These are phyloP conservation scores for Canna indica DNA, from an alignment of 176 grass and related monocot genomes.

Conservation along the genomic window DNA sequence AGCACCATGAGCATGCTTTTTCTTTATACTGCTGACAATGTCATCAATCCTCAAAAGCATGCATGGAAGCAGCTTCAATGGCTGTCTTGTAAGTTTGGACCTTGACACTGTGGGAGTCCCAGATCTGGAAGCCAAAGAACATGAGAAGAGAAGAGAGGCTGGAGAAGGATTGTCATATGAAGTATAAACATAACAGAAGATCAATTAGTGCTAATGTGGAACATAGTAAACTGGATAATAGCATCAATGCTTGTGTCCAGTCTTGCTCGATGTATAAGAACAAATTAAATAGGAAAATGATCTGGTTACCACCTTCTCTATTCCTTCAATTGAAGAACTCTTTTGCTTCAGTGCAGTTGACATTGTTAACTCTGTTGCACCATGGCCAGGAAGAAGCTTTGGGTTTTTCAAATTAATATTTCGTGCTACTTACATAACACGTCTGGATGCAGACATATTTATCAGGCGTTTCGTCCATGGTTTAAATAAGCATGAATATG, in stretches of 20 bases:
- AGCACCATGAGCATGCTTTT: slow-evolving; percentile 61
- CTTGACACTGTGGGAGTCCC: slow-evolving; percentile 94
- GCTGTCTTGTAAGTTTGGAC: slow-evolving; percentile 96
- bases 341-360: slow-evolving; percentile 84
- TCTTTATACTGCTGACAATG: slow-evolving; percentile 96
- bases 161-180: not conserved
- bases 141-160: not conserved
- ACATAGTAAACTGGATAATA: not conserved
- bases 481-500: not conserved
- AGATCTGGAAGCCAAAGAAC: slow-evolving; percentile 41
- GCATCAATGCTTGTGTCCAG: not conserved
- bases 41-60: slow-evolving; percentile 95
- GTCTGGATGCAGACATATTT: slow-evolving; percentile 16
- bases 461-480: not conserved
- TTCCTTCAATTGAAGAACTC: slow-evolving; percentile 89
- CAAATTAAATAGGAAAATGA: not conserved
- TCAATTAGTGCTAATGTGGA: slow-evolving; percentile 5
- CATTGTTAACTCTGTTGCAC: slow-evolving; percentile 88
- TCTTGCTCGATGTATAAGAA: not conserved
- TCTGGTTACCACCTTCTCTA: slow-evolving; percentile 64
- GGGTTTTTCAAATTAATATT: slow-evolving; percentile 97
- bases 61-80: slow-evolving; percentile 88
- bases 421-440: slow-evolving; percentile 83
- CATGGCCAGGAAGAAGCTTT: slow-evolving; percentile 88
- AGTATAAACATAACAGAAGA: slow-evolving; percentile 20